A percentile compares a stretch with the other conserved stretches of the same genome.
Evolutionary conservation across 306 rosid species (phyloP).

Genomic region (Oxytropis ochrocephala): DNA sequence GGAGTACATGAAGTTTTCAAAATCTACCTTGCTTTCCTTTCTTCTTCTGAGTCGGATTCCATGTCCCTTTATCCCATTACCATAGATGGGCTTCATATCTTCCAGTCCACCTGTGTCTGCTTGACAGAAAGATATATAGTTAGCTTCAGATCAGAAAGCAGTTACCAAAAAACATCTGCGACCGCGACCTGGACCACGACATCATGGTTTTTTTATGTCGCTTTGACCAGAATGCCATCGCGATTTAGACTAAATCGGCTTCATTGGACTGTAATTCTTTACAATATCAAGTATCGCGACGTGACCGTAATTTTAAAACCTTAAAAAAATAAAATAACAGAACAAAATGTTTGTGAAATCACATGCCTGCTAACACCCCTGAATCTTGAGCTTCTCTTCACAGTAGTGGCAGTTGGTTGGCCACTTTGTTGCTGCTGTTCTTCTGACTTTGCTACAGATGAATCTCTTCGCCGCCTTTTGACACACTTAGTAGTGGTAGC

Average conservation of each 20-base stretch:
- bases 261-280: too few species aligned
- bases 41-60: conserved; percentile 91
- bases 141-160: background rate
- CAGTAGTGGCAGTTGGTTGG: conserved; percentile 44
- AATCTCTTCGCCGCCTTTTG: conserved; percentile 50
- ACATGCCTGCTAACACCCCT: conserved; percentile 75
- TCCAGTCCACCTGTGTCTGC: conserved; percentile 93
- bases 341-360: background rate
- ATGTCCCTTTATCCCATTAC: conserved; percentile 94
- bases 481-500: conserved; percentile 21
- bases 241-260: too few species aligned
- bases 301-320: background rate
- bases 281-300: too few species aligned
- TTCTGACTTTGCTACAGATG: conserved; percentile 7
- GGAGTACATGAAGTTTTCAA: background rate
- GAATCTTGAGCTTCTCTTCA: conserved; percentile 74
- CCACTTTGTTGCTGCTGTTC: conserved; percentile 21
- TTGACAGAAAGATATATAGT: background rate
- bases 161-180: background rate
- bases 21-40: conserved; percentile 86
- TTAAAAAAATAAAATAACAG: background rate
- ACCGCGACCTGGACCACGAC: too few species aligned
- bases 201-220: too few species aligned
- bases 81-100: conserved; percentile 86
- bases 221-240: too few species aligned